phyloP scores from a whole-genome alignment of 306 rosid species.

The Lupinus albus region DNA sequence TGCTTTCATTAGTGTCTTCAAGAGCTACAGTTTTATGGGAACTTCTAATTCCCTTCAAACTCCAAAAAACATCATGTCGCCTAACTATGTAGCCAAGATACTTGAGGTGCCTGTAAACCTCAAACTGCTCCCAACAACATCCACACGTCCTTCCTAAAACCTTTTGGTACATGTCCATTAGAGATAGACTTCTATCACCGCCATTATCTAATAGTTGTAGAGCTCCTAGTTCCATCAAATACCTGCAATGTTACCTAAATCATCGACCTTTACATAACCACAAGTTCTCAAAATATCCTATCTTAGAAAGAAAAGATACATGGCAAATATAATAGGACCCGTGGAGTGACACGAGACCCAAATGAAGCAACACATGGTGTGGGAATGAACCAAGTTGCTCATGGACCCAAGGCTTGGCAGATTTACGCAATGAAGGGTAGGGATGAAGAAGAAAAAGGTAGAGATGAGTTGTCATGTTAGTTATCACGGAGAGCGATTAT shows the following conservation, averaged over 20 bases:
- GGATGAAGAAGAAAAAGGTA: no score
- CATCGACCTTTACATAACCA: conserved; percentile 24
- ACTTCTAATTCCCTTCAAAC: conserved; percentile 53
- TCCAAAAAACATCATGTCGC: conserved; percentile 67
- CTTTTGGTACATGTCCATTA: conserved; percentile 62
- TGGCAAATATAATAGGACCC: neutral
- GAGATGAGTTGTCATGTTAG: no score
- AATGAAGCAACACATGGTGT: no score
- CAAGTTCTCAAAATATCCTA: conserved; percentile 23
- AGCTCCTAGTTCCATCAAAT: conserved; percentile 75
- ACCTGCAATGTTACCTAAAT: conserved; percentile 50
- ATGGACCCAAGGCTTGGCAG: no score
- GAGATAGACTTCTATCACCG: conserved; percentile 46
- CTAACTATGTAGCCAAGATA: conserved; percentile 76
- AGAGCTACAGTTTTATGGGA: conserved; percentile 29
- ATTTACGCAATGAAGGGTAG: no score
- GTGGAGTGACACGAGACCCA: no score
- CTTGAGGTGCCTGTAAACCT: conserved; percentile 79
- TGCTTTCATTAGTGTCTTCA: conserved; percentile 44
- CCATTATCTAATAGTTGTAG: conserved; percentile 51
- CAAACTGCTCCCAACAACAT: conserved; percentile 77
- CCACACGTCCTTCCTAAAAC: conserved; percentile 45
- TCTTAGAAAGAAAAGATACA: neutral
- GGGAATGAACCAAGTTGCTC: no score
- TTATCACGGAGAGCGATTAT: no score